Evolutionary conservation across 1,139 yeast species (phyloP), one percentile per base, ranked within the genome.

Genomic region (Scheffersomyces illinoinensis): DNA sequence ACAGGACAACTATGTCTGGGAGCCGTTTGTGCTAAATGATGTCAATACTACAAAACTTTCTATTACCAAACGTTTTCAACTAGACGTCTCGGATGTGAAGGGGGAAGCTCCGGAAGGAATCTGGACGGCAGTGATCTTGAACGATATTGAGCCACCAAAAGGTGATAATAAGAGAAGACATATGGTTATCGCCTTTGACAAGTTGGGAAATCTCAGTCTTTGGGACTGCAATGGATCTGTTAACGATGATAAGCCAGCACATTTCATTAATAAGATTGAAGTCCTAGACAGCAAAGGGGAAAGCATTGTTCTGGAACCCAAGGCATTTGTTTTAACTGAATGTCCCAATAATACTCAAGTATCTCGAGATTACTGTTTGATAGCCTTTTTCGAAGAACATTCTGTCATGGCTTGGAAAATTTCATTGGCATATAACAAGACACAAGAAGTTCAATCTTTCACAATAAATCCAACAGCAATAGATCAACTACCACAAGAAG

Each of bases 1-100:
- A 0, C 76, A 78, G 54, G 88, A 88, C 62, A 88, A 87, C 68
- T 86, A 86, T 64, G 74, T 90, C 5, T 90, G 96, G 96, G 79
- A 76, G 56, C 84, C 87, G 1, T 71, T 82, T 39, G 65, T 70
- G 0, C 69, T 81, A 46, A 65, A 70, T 47, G 63, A 68, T 51
- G 57, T 62, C 23, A 60, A 61, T 21, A 55, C 54, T 5, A 58
- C 59, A 26, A 62, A 65, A 4, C 69, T 77, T 66, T 68, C 80
- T 5, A 67, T 79, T 24, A 73, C 82, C 20, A 79, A 78, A 59
- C 66, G 77, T 52, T 78, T 76, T 57, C 69, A 71, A 50, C 65
- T 79, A n/a, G 74, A 76, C 57, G 67, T 73, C 7, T 62, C 64
- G 1, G 57, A 59, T 10, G 55, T 60, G 14, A 58, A 57, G 3